Evolutionary conservation across 768 basidiomycete genomes (phyloP), one percentile per base, ranked within the genome.

Genomic region (Russula abietina): DNA sequence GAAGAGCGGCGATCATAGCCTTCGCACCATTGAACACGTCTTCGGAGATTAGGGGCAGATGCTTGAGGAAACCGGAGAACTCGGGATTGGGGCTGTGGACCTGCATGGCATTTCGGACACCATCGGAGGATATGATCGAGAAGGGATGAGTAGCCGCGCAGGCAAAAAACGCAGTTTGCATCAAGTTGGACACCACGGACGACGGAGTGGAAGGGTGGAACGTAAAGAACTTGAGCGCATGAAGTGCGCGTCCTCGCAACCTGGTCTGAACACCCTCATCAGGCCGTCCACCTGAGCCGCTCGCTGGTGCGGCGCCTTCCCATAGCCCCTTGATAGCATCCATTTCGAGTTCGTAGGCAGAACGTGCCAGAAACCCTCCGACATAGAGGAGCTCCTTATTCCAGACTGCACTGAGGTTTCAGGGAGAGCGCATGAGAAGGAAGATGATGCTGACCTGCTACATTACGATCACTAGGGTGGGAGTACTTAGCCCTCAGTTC

Each of bases 171-270:
- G 88, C 85, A 0, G 78, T 74, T 71, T 93, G 88, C 61, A 95
- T 80, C 17, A 83, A 73, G 12, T 73, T 75, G 0, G 91, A 86
- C 33, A 98, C 90, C 51, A 89, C 82, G 1, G 83, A 71, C 0
- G 90, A 92, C 1, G 96, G 96, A 0, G 96, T 96, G 0, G 96
- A 96, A 2, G 81, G 76, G 66, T 86, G 82, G 73, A 93, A 98
- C 1, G 91, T 88, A 77, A 97, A 98, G 76, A 97, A 97, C 62
- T 83, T 85, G 57, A 97, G 78, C 6, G 87, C 81, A 68, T 98
- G 96, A 17, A 93, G 73, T 14, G 85, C 86, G 16, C 88, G 81
- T 28, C 73, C 73, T 26, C 79, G 79, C 14, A 93, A 72, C 76
- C 82, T 80, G 19, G 73, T 69, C 55, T 78, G 77, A 24, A 83